Evolutionary conservation across 441 rosid genomes (phyloP).

Genomic region (Sinapis alba): DNA sequence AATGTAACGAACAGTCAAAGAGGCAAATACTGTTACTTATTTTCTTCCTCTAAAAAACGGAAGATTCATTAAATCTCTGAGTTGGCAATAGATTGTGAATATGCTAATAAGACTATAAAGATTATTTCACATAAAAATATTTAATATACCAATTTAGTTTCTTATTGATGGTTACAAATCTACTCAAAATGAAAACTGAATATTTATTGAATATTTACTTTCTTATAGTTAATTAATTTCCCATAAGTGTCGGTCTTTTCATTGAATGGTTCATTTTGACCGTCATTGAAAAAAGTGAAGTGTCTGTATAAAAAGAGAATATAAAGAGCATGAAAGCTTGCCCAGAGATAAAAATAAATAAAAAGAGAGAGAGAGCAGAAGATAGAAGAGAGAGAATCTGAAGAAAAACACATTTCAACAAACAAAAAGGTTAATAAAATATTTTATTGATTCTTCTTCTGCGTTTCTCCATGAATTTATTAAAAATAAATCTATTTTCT

Average conservation of each 20-base stretch:
- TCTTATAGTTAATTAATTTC: neutral
- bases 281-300: constrained; percentile 38
- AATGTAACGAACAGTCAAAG: constrained; percentile 17
- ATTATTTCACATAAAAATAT: neutral
- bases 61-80: neutral
- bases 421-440: constrained; percentile 28
- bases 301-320: constrained; percentile 31
- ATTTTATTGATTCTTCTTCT: neutral
- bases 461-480: constrained; percentile 27
- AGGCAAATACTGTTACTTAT: constrained; percentile 8
- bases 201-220: constrained; percentile 22
- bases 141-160: constrained; percentile 9
- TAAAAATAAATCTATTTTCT: too few relatives aligned
- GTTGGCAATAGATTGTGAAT: neutral
- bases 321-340: constrained; percentile 33
- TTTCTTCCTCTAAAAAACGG: neutral
- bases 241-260: constrained; percentile 7
- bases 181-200: constrained; percentile 1
- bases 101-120: neutral
- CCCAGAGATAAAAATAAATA: neutral
- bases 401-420: constrained; percentile 10
- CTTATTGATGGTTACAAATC: constrained; percentile 21
- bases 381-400: constrained; percentile 17
- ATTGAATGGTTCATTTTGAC: neutral
- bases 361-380: neutral